Evolutionary conservation across 768 basidiomycete genomes (phyloP).

Genomic region (Suillus plorans): DNA sequence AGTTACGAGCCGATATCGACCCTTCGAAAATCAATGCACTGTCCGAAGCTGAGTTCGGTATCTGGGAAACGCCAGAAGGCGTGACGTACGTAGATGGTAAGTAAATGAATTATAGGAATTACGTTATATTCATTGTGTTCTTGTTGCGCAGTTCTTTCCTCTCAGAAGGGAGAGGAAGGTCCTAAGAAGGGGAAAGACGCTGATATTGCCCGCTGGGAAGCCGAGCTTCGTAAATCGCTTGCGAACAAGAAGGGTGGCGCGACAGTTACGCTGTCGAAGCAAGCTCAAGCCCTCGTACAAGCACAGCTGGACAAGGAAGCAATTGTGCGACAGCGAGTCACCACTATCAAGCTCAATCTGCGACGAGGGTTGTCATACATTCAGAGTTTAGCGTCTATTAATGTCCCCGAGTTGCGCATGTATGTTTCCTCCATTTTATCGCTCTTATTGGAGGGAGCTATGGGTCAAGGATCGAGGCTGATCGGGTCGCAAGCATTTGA

Average conservation of each 20-base stretch:
- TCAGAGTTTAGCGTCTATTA: slow-evolving; percentile 54
- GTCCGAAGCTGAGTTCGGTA: slow-evolving; percentile 71
- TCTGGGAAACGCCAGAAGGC: slow-evolving; percentile 88
- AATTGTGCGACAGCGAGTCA: slow-evolving; percentile 60
- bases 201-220: slow-evolving; percentile 93
- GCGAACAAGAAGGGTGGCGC: slow-evolving; percentile 72
- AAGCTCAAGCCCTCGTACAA: slow-evolving; percentile 80
- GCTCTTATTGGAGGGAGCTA: slow-evolving; percentile 64
- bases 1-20: slow-evolving; percentile 66
- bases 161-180: slow-evolving; percentile 51
- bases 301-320: slow-evolving; percentile 83
- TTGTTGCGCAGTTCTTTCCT: slow-evolving; percentile 53
- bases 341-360: slow-evolving; percentile 50
- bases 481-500: slow-evolving; percentile 64
- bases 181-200: slow-evolving; percentile 80
- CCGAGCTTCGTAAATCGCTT: slow-evolving; percentile 83
- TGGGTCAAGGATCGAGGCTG: slow-evolving; percentile 60
- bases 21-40: slow-evolving; percentile 56
- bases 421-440: slow-evolving; percentile 59
- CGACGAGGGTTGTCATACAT: slow-evolving; percentile 72
- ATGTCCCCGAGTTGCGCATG: slow-evolving; percentile 49
- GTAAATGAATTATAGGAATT: neutral
- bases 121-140: neutral
- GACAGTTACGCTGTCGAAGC: slow-evolving; percentile 65
- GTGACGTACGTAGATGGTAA: slow-evolving; percentile 77